These are phyloP conservation scores for Trichoderma sp. DNA, from an alignment of 2,329 filamentous ascomycete species.

Conservation along the genomic window DNA sequence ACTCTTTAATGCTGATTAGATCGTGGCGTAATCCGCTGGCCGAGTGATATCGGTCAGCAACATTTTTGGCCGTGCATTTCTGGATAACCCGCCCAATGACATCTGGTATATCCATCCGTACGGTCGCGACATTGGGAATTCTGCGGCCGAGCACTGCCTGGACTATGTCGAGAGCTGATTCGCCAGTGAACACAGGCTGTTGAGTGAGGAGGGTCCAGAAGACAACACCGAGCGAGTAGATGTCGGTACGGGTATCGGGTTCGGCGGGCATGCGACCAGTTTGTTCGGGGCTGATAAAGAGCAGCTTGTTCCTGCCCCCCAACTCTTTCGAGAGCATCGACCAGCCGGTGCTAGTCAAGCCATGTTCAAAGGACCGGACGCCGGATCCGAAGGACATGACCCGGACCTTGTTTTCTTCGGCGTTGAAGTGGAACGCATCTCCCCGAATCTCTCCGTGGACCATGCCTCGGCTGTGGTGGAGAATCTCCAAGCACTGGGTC, in stretches of 20 bases:
- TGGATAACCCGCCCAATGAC: slow-evolving; percentile 79
- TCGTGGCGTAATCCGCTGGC: slow-evolving; percentile 83
- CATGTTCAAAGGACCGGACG: slow-evolving; percentile 83
- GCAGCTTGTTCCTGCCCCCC: slow-evolving; percentile 82
- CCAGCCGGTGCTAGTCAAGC: slow-evolving; percentile 83
- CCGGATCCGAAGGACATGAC: slow-evolving; percentile 85
- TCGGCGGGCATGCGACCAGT: slow-evolving; percentile 90
- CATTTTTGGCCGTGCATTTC: slow-evolving; percentile 87
- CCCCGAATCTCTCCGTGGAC: slow-evolving; percentile 89
- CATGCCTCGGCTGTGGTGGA: slow-evolving; percentile 84
- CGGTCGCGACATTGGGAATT: slow-evolving; percentile 71
- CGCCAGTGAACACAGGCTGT: slow-evolving; percentile 74
- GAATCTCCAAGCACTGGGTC: slow-evolving; percentile 77
- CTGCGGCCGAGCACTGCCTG: slow-evolving; percentile 81
- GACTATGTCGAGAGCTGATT: slow-evolving; percentile 82
- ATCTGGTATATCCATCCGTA: slow-evolving; percentile 80
- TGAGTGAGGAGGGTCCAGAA: slow-evolving; percentile 86
- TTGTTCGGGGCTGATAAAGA: slow-evolving; percentile 92
- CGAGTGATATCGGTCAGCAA: slow-evolving; percentile 85
- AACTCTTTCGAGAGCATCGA: slow-evolving; percentile 76
- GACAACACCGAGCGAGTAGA: slow-evolving; percentile 85
- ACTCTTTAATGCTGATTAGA: slow-evolving; percentile 67
- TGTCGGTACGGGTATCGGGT: slow-evolving; percentile 87
- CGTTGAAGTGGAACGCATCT: slow-evolving; percentile 86
- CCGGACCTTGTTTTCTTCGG: slow-evolving; percentile 67